Evolutionary conservation across 331 rosid species (phyloP).

Genomic region (Malus hybrid): DNA sequence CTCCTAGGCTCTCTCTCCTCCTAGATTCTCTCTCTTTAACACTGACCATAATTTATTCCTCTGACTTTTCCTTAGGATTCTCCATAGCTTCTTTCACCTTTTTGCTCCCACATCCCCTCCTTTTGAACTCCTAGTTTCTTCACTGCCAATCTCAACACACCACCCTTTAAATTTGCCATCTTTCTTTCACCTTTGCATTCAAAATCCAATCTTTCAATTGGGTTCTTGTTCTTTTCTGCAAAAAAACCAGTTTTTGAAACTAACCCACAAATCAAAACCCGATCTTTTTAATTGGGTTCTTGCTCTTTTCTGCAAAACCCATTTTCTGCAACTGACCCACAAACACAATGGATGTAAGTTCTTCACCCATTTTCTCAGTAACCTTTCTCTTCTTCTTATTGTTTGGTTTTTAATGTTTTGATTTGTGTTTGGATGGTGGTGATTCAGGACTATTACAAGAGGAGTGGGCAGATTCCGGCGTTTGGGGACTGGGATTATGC

Average conservation of each 20-base stretch:
- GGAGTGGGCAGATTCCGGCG: slow-evolving; percentile 83
- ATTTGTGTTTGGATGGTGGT: background rate
- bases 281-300: background rate
- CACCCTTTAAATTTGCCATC: no score
- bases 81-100: slow-evolving; percentile 8
- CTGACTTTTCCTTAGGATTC: slow-evolving; percentile 4
- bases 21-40: slow-evolving; percentile 28
- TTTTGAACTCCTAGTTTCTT: background rate
- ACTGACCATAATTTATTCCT: slow-evolving; percentile 24
- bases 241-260: background rate
- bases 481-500: slow-evolving; percentile 91
- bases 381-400: background rate
- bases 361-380: background rate
- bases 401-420: background rate
- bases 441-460: slow-evolving; percentile 35
- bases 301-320: background rate
- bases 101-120: background rate
- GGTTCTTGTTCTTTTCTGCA: background rate
- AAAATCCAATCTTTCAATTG: background rate
- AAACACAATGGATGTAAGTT: slow-evolving; percentile 20
- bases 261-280: background rate
- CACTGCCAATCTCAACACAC: background rate
- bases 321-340: no score
- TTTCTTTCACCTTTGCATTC: background rate
- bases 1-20: slow-evolving; percentile 27